phyloP scores from a whole-genome alignment of 2,329 filamentous ascomycete genomes.

The Nemania abortiva region DNA sequence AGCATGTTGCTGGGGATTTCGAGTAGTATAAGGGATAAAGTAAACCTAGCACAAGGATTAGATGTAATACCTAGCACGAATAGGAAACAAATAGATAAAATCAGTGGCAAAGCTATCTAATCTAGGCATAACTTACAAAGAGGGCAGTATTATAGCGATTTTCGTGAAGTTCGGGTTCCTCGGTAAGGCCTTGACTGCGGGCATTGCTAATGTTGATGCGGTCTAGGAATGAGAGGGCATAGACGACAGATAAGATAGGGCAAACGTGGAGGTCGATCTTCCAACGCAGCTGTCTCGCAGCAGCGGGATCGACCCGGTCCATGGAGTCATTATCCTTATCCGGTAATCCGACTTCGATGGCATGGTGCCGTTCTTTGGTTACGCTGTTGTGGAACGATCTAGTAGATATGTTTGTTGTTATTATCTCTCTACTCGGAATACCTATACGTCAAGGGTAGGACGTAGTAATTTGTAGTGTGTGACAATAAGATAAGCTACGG shows the following conservation, averaged over 20 bases:
- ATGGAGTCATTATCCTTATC: not conserved
- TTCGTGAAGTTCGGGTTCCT: slow-evolving; percentile 57
- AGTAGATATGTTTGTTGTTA: not conserved
- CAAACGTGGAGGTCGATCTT: slow-evolving; percentile 59
- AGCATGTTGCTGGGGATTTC: slow-evolving; percentile 62
- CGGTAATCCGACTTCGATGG: no score
- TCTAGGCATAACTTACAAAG: slow-evolving; percentile 46
- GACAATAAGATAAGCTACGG: not conserved
- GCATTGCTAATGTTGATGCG: slow-evolving; percentile 63
- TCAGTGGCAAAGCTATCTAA: not conserved
- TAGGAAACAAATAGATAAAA: not conserved
- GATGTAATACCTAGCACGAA: no score
- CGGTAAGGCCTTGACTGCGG: slow-evolving; percentile 57
- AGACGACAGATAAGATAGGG: slow-evolving; percentile 57
- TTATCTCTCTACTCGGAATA: not conserved
- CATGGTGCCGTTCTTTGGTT: not conserved
- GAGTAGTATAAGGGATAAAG: slow-evolving; percentile 59
- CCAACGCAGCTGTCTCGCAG: slow-evolving; percentile 53
- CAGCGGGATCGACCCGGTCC: slow-evolving; percentile 48
- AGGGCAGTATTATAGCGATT: slow-evolving; percentile 60
- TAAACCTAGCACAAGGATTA: slow-evolving; percentile 44
- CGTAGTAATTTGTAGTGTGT: not conserved
- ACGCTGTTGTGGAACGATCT: not conserved
- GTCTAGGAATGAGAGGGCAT: slow-evolving; percentile 59
- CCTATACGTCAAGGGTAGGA: not conserved